phyloP scores from a whole-genome alignment of 257 asterid genomes.

The Solanum chaucha region DNA sequence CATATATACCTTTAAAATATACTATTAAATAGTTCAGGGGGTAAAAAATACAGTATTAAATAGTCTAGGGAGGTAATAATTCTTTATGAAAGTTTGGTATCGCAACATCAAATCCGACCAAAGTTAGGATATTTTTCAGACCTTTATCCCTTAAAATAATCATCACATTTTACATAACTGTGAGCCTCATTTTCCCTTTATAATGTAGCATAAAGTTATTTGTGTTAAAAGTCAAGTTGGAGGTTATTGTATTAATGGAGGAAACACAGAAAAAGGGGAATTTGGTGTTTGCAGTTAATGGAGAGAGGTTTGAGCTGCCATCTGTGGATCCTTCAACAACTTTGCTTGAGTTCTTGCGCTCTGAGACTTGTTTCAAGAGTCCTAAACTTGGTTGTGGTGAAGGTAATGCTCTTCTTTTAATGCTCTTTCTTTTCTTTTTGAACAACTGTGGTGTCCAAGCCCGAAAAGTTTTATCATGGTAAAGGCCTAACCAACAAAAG shows the following conservation, averaged over 20 bases:
- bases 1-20: no score
- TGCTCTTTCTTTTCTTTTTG: not conserved
- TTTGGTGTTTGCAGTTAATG: constrained; percentile 32
- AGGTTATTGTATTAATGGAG: not conserved
- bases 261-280: not conserved
- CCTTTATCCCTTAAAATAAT: no score
- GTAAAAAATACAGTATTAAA: no score
- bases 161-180: no score
- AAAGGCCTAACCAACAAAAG: no score
- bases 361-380: constrained; percentile 70
- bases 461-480: no score
- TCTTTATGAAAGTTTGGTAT: no score
- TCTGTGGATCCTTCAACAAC: constrained; percentile 57
- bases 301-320: constrained; percentile 52
- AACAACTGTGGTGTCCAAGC: not conserved
- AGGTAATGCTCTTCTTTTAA: not conserved
- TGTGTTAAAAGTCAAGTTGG: not conserved
- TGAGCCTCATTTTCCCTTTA: no score
- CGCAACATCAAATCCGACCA: no score
- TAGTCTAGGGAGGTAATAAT: no score
- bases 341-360: constrained; percentile 59
- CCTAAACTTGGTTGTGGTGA: constrained; percentile 55
- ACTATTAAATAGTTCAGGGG: no score
- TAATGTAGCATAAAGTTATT: not conserved
- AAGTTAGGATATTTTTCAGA: no score